Evolutionary conservation across 2,329 filamentous ascomycete species (phyloP).

Genomic region (Drechslerella stenobrocha): DNA sequence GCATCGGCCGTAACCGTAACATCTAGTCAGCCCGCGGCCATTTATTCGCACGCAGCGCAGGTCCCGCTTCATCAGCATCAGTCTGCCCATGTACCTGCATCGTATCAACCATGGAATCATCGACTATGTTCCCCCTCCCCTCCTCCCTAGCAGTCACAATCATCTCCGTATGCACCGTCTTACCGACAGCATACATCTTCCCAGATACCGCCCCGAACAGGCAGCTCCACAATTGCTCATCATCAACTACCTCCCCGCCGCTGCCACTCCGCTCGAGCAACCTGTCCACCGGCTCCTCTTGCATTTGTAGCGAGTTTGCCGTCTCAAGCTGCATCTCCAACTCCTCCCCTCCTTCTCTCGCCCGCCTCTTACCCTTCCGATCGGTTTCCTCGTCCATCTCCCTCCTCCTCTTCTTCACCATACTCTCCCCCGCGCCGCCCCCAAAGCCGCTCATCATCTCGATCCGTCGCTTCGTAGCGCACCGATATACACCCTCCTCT

Average conservation of each 20-base stretch:
- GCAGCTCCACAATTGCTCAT: constrained; percentile 83
- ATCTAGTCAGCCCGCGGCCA: background rate
- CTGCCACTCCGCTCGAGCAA: constrained; percentile 71
- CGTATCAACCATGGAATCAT: constrained; percentile 17
- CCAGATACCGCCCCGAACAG: constrained; percentile 68
- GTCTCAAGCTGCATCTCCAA: constrained; percentile 71
- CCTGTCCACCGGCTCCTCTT: constrained; percentile 68
- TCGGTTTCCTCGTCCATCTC: background rate
- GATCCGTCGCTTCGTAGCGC: constrained; percentile 64
- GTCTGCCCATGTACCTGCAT: constrained; percentile 13
- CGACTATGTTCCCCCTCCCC: constrained; percentile 49
- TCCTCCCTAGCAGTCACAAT: constrained; percentile 60
- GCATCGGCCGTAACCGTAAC: too few relatives aligned
- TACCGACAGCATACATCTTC: constrained; percentile 16
- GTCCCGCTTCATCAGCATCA: background rate
- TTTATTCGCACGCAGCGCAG: constrained; percentile 2
- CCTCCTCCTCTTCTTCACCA: constrained; percentile 53
- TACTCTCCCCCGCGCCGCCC: constrained; percentile 5
- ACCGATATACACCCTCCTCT: constrained; percentile 87
- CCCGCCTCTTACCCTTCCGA: constrained; percentile 28
- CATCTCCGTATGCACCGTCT: constrained; percentile 56
- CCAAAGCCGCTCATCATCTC: constrained; percentile 27
- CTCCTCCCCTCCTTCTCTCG: constrained; percentile 55
- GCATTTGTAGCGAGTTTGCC: constrained; percentile 81
- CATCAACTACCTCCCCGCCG: constrained; percentile 77